Evolutionary conservation across 441 rosid species (phyloP).

Genomic region (Populus tomentosa): DNA sequence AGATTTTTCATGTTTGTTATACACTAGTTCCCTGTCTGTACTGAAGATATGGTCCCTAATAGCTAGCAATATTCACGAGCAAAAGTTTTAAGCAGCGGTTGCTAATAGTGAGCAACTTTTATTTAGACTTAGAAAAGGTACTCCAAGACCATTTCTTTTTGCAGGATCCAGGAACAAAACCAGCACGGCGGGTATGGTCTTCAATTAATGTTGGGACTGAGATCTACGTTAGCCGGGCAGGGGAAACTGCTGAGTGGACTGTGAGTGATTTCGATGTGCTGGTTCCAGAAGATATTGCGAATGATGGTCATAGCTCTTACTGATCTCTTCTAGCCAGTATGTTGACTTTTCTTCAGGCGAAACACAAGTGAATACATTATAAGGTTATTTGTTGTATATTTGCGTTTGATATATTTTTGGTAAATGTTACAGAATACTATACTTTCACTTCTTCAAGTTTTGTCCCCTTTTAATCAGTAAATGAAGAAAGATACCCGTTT

Average conservation of each 20-base stretch:
- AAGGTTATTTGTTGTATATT: background rate
- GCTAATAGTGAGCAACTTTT: background rate
- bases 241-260: constrained; percentile 63
- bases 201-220: constrained; percentile 62
- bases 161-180: constrained; percentile 67
- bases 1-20: background rate
- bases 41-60: background rate
- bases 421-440: no score
- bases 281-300: constrained; percentile 31
- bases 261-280: constrained; percentile 64
- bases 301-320: constrained; percentile 12
- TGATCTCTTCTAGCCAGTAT: background rate
- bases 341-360: background rate
- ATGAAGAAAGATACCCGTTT: background rate
- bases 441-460: background rate
- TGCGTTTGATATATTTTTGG: background rate
- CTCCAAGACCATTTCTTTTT: background rate
- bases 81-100: background rate
- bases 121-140: background rate
- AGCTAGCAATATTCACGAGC: background rate
- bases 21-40: background rate
- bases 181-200: constrained; percentile 50
- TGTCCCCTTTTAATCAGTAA: background rate
- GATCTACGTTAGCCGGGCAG: constrained; percentile 46
- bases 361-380: background rate